A percentile compares a stretch with the other conserved stretches of the same genome.
Evolutionary conservation across 768 basidiomycete genomes (phyloP).

Genomic region (Mycena galopus): DNA sequence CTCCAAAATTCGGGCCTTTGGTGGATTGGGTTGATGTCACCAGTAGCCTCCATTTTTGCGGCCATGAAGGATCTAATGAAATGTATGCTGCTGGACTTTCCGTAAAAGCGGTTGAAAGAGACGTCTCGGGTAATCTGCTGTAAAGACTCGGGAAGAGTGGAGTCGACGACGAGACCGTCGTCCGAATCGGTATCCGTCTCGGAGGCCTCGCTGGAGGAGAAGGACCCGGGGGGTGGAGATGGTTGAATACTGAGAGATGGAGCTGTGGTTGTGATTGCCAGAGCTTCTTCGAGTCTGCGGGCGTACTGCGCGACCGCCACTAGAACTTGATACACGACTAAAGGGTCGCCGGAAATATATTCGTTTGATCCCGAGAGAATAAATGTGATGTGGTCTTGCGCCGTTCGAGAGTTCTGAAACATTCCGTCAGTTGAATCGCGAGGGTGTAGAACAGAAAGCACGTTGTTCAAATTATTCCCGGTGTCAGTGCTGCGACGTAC

Average conservation of each 20-base stretch:
- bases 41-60: slow-evolving; percentile 47
- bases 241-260: not conserved
- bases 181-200: slow-evolving; percentile 16
- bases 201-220: not conserved
- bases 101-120: slow-evolving; percentile 42
- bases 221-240: not conserved
- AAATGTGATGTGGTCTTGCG: slow-evolving; percentile 18
- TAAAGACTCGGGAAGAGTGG: slow-evolving; percentile 12
- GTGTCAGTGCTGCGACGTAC: not conserved
- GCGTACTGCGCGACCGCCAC: slow-evolving; percentile 28
- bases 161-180: slow-evolving; percentile 25
- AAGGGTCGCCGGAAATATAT: slow-evolving; percentile 32
- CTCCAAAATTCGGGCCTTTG: slow-evolving; percentile 40
- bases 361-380: slow-evolving; percentile 42
- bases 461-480: not conserved
- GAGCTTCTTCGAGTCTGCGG: slow-evolving; percentile 28
- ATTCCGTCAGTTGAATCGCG: not conserved
- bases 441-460: not conserved
- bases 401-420: not conserved
- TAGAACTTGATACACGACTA: slow-evolving; percentile 18
- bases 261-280: slow-evolving; percentile 6
- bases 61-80: slow-evolving; percentile 52
- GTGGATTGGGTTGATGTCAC: slow-evolving; percentile 24
- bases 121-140: slow-evolving; percentile 12
- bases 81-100: slow-evolving; percentile 54